Evolutionary conservation across 345 rosid genomes (phyloP).

Genomic region (Syzygium jambos): DNA sequence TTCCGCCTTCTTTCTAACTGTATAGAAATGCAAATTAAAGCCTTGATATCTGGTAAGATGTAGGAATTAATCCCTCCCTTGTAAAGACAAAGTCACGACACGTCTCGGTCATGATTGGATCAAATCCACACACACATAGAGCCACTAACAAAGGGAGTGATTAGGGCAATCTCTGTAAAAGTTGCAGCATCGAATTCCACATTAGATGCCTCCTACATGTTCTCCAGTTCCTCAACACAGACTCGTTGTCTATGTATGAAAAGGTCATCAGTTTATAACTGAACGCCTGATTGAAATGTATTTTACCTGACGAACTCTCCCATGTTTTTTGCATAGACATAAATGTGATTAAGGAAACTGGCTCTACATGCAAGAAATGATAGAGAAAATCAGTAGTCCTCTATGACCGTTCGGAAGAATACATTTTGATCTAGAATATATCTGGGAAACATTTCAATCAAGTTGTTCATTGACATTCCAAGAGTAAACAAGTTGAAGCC

Average conservation of each 20-base stretch:
- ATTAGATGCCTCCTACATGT: not conserved
- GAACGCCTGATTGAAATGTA: not conserved
- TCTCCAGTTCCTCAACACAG: not conserved
- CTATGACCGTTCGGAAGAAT: not conserved
- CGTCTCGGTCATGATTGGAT: not conserved
- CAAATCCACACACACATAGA: not conserved
- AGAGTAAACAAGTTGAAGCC: not conserved
- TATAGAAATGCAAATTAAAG: not conserved
- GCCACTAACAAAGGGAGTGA: not conserved
- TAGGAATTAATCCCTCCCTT: not conserved
- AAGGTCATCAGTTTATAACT: not conserved
- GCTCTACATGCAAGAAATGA: not conserved
- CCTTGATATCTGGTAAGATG: not conserved
- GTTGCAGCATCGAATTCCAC: not conserved
- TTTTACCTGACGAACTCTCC: not conserved
- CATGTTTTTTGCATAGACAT: not conserved
- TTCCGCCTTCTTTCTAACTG: conserved; percentile 55
- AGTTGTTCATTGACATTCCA: not conserved
- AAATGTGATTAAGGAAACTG: not conserved
- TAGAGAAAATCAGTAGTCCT: not conserved
- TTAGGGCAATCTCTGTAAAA: not conserved
- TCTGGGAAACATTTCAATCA: not conserved
- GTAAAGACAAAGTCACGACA: not conserved
- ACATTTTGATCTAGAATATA: not conserved
- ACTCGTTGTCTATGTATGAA: not conserved